Evolutionary conservation across 768 basidiomycete species (phyloP), one percentile per base, ranked within the genome.

Genomic region (Terana coerulea): DNA sequence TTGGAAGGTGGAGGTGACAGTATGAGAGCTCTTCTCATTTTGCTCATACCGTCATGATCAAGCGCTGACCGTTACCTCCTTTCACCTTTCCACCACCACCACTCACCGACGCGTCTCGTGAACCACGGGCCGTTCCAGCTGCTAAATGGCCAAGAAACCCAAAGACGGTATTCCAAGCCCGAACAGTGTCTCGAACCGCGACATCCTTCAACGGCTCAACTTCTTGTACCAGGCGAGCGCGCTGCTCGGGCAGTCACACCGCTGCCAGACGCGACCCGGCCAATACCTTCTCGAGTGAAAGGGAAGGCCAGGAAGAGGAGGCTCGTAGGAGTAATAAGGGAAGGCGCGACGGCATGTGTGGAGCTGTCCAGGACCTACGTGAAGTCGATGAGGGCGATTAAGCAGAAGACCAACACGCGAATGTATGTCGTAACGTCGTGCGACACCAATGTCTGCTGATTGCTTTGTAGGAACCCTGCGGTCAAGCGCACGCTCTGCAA

Each of bases 401-500:
- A 86, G 4, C 79, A 82, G 67, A 90, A 87, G 64, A 82, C 88
- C 0, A 86, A 82, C 19, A 81, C 89, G 19, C 83, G 82, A 62
- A 83, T 92, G 91, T 92, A 33, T 35, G 79, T 69, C n/a, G 1
- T 40, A 33, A 12, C 14, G 7, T 15, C 35, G 10, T 12, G 35
- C 31, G 52, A 15, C 43, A 14, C 36, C 28, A 59, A 5, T 24
- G 7, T 12, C 33, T 39, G 8, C 40, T 52, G 31, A 26, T 25
- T 5, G n/a, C 5, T 2, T 10, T 1, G 39, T 56, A 92, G 91
- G 59, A 91, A 94, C 63, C 91, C 91, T 0, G 71, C 78, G 0
- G 75, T 94, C n/a, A 95, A 94, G 64, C 83, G 91, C 10, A 80
- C 84, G 1, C 59, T 92, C 7, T 95, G 91, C 69, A 81, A 78